A percentile compares a stretch with the other conserved stretches of the same genome.
These are phyloP conservation scores for Jasminum sambac DNA, from an alignment of 257 asterid genomes.

Conservation along the genomic window DNA sequence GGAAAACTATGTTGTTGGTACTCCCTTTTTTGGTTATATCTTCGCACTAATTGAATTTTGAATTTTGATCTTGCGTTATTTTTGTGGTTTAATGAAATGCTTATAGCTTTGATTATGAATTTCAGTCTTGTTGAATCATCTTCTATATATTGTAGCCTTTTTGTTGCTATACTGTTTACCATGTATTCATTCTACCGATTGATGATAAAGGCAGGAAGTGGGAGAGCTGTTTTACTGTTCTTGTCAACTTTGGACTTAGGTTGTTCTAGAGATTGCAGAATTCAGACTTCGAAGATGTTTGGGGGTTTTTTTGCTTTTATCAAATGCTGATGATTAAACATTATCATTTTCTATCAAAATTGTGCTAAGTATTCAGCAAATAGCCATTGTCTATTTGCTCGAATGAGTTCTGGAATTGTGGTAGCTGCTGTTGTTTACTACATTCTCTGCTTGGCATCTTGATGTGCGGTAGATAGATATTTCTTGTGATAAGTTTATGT, in stretches of 20 bases:
- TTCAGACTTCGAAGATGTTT: constrained; percentile 14
- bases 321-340: constrained; percentile 21
- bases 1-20: constrained; percentile 8
- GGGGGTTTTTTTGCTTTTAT: background rate
- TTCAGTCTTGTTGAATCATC: background rate
- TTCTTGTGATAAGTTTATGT: background rate
- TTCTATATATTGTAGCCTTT: background rate
- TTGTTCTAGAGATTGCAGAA: constrained; percentile 1
- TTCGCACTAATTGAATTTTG: background rate
- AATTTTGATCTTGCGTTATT: constrained; percentile 19
- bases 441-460: background rate
- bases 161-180: background rate
- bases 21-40: background rate
- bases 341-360: background rate
- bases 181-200: background rate
- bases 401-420: background rate
- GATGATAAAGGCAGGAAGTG: background rate
- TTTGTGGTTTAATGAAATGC: constrained; percentile 8
- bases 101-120: background rate
- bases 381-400: too few species aligned
- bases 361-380: too few species aligned
- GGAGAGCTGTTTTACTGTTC: background rate
- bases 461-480: background rate
- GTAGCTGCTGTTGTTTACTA: background rate
- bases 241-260: background rate